These are phyloP conservation scores for Curvularia sp. DNA, from an alignment of 2,329 filamentous ascomycete genomes.

Conservation along the genomic window DNA sequence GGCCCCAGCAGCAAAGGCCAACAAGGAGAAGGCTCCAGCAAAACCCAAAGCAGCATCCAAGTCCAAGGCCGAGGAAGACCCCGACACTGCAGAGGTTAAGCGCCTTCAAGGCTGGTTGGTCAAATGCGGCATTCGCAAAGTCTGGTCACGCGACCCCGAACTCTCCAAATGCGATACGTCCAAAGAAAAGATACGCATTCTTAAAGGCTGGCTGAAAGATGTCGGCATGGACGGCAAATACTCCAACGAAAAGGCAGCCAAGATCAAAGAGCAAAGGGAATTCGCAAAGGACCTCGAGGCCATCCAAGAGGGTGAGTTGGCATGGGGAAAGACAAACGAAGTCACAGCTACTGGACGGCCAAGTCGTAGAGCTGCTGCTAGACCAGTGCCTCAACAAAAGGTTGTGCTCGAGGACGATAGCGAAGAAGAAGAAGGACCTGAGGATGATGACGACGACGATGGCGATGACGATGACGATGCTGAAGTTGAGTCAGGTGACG, in stretches of 20 bases:
- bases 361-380: slow-evolving; percentile 35
- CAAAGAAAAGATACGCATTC: slow-evolving; percentile 81
- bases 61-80: slow-evolving; percentile 55
- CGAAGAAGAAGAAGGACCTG: slow-evolving; percentile 29
- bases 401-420: slow-evolving; percentile 36
- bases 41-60: slow-evolving; percentile 50
- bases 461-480: slow-evolving; percentile 31
- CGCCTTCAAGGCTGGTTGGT: slow-evolving; percentile 82
- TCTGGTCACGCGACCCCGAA: slow-evolving; percentile 77
- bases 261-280: slow-evolving; percentile 88
- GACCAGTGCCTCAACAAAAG: slow-evolving; percentile 28
- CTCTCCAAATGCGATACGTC: slow-evolving; percentile 76
- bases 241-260: slow-evolving; percentile 80
- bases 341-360: slow-evolving; percentile 41
- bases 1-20: slow-evolving; percentile 34
- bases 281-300: slow-evolving; percentile 83
- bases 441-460: slow-evolving; percentile 24
- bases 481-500: slow-evolving; percentile 24
- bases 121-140: slow-evolving; percentile 91
- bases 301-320: slow-evolving; percentile 79
- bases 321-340: slow-evolving; percentile 68
- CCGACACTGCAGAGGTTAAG: slow-evolving; percentile 83
- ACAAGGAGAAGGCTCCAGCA: slow-evolving; percentile 45
- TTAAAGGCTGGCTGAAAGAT: slow-evolving; percentile 79
- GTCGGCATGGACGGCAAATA: slow-evolving; percentile 89